These are phyloP conservation scores for Macrolepiota albuminosa DNA, from an alignment of 768 basidiomycete species.

Conservation along the genomic window DNA sequence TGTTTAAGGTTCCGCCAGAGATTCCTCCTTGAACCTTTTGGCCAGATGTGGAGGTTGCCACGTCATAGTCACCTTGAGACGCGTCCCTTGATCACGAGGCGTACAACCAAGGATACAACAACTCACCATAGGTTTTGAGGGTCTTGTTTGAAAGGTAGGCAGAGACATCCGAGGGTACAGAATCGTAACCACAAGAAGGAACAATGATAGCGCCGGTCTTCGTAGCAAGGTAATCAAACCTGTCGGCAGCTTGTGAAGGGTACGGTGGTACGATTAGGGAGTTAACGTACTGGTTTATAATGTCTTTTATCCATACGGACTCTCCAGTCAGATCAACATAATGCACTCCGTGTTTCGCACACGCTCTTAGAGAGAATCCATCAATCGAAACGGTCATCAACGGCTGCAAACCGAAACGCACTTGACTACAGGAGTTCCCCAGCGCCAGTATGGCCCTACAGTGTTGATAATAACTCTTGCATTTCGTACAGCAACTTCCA, in stretches of 20 bases:
- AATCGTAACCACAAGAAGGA: constrained; percentile 75
- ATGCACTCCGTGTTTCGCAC: constrained; percentile 68
- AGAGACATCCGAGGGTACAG: constrained; percentile 68
- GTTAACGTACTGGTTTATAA: constrained; percentile 50
- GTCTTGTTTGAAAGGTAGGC: constrained; percentile 67
- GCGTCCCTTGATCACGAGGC: neutral
- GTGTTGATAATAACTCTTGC: constrained; percentile 71
- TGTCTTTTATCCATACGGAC: constrained; percentile 55
- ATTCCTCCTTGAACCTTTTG: constrained; percentile 42
- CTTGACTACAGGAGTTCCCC: constrained; percentile 70
- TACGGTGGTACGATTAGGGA: neutral
- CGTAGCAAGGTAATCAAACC: constrained; percentile 68
- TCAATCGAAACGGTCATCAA: neutral
- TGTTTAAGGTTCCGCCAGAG: constrained; percentile 63
- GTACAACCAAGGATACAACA: neutral
- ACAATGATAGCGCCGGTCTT: constrained; percentile 73
- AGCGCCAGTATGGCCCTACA: constrained; percentile 71
- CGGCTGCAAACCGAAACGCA: constrained; percentile 24
- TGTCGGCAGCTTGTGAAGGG: constrained; percentile 19
- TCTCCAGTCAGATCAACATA: constrained; percentile 88
- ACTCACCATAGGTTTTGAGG: constrained; percentile 40
- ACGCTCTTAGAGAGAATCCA: constrained; percentile 43
- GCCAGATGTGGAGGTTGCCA: constrained; percentile 56
- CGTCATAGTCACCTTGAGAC: constrained; percentile 21
- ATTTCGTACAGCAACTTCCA: constrained; percentile 53